Percentiles rank a stretch among this genome's conserved stretches.
phyloP scores from a whole-genome alignment of 768 basidiomycete species.

The Inosperma sp. region DNA sequence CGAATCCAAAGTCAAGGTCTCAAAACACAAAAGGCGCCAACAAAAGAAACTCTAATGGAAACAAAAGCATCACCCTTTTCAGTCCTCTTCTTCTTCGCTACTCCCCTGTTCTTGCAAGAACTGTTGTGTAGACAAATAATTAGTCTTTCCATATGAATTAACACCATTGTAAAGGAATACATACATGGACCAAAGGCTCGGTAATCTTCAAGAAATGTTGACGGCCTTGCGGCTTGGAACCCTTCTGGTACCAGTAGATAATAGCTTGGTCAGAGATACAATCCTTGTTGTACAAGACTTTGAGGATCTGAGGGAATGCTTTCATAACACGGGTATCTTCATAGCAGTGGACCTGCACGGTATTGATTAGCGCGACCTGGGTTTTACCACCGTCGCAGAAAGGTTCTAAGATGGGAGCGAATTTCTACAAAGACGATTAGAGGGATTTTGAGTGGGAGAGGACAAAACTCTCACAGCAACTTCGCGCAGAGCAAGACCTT shows the following conservation, averaged over 20 bases:
- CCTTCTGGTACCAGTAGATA: slow-evolving; percentile 97
- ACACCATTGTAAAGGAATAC: slow-evolving; percentile 13
- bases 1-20: slow-evolving; percentile 2
- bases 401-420: slow-evolving; percentile 78
- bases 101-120: slow-evolving; percentile 89
- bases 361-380: slow-evolving; percentile 91
- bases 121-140: slow-evolving; percentile 34
- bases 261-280: slow-evolving; percentile 95
- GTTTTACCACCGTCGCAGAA: slow-evolving; percentile 88
- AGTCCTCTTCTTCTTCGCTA: slow-evolving; percentile 63
- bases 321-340: slow-evolving; percentile 95
- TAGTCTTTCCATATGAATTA: slow-evolving; percentile 3
- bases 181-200: slow-evolving; percentile 83
- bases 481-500: slow-evolving; percentile 82
- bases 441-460: neutral
- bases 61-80: slow-evolving; percentile 11
- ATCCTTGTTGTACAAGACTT: slow-evolving; percentile 94
- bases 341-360: slow-evolving; percentile 93
- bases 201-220: slow-evolving; percentile 92
- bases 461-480: slow-evolving; percentile 58
- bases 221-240: slow-evolving; percentile 90
- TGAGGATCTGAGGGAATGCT: slow-evolving; percentile 91
- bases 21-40: slow-evolving; percentile 14
- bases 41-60: slow-evolving; percentile 14
- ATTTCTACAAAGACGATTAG: slow-evolving; percentile 52